Conservation (phyloP, 352 stramenopile genomes). For the Globisporangium abappressorium region DNA sequence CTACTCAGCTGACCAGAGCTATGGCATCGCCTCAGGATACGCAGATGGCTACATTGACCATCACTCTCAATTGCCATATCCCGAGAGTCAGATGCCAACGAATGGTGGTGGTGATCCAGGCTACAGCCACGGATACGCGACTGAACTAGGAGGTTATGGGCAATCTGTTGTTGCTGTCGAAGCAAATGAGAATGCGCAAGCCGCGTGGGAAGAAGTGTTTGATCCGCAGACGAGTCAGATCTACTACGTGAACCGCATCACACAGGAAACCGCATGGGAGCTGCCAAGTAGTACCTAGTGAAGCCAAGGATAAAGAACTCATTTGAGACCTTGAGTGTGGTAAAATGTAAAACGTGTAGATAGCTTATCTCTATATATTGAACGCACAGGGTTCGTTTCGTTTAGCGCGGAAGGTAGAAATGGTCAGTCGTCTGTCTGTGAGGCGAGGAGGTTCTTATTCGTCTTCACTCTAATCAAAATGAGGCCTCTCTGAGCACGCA, state of each 20-base stretch:
- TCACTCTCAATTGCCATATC: not conserved
- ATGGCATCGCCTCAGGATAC: not conserved
- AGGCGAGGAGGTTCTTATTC: not conserved
- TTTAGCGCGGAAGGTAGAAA: not conserved
- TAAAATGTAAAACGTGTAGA: constrained; percentile 13
- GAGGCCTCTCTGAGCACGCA: not conserved
- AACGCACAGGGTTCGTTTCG: constrained; percentile 5
- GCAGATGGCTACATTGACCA: constrained; percentile 11
- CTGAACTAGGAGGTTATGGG: not conserved
- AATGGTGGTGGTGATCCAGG: not conserved
- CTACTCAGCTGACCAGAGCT: constrained; percentile 1
- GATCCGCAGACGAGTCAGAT: constrained; percentile 42
- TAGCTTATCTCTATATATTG: constrained; percentile 26
- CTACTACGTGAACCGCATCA: constrained; percentile 71
- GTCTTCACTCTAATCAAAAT: constrained; percentile 1
- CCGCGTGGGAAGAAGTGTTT: constrained; percentile 65
- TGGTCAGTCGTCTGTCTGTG: not conserved
- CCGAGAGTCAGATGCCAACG: not conserved
- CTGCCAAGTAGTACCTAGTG: constrained; percentile 8
- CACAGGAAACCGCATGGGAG: constrained; percentile 57
- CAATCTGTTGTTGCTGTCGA: not conserved
- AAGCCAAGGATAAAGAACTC: not conserved
- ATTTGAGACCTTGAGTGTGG: not conserved
- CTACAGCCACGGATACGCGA: not conserved
- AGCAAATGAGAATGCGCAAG: not conserved